These are phyloP conservation scores for Micractinium conductrix DNA, from an alignment of 139 green algal species.

Conservation along the genomic window DNA sequence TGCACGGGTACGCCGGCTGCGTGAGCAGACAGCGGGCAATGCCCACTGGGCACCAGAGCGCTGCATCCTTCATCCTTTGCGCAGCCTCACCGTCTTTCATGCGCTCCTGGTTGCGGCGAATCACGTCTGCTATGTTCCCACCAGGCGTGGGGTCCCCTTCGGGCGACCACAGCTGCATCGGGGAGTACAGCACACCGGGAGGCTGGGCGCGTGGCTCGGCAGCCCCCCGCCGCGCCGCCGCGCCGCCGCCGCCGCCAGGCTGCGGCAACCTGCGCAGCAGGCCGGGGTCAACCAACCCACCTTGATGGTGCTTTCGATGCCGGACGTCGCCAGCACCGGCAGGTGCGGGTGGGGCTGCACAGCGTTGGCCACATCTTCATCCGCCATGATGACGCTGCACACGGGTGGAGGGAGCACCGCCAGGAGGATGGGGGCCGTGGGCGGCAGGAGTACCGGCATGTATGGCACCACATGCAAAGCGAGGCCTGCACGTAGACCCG, in stretches of 20 bases:
- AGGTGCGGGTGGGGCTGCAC: slow-evolving; percentile 76
- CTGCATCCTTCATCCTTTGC: no score
- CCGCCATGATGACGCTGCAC: slow-evolving; percentile 64
- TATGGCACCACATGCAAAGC: no score
- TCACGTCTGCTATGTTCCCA: slow-evolving; percentile 29
- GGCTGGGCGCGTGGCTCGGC: background rate
- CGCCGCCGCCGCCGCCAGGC: no score
- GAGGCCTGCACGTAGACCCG: no score
- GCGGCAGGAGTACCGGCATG: no score
- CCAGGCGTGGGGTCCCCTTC: slow-evolving; percentile 9
- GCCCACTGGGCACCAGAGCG: no score
- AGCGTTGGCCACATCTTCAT: slow-evolving; percentile 86
- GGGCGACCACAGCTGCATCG: slow-evolving; percentile 31
- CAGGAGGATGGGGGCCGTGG: no score
- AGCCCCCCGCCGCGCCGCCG: no score
- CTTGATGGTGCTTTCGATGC: slow-evolving; percentile 80
- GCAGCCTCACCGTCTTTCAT: slow-evolving; percentile 37
- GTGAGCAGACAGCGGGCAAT: background rate
- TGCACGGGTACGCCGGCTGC: no score
- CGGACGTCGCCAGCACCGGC: slow-evolving; percentile 82
- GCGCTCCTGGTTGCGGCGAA: slow-evolving; percentile 58
- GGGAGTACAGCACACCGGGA: background rate
- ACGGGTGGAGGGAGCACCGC: no score
- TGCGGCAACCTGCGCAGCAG: no score
- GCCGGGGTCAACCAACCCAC: no score